These are phyloP conservation scores for Aphanocladium album DNA, from an alignment of 2,329 filamentous ascomycete genomes.

Conservation along the genomic window DNA sequence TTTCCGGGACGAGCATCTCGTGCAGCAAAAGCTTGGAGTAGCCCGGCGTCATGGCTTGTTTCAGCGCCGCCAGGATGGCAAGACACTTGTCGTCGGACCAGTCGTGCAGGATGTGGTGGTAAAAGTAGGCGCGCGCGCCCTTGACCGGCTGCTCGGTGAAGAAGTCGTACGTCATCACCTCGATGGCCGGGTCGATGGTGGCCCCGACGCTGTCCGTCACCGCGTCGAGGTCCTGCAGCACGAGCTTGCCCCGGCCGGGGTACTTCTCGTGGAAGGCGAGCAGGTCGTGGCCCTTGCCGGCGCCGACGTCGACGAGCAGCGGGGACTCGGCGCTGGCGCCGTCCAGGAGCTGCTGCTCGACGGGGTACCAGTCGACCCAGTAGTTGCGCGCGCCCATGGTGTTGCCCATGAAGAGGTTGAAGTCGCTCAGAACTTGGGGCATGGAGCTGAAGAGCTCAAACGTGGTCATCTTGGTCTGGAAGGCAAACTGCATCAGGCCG, in stretches of 20 bases:
- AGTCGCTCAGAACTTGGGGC: background rate
- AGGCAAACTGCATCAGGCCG: slow-evolving; percentile 2
- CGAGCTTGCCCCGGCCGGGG: slow-evolving; percentile 19
- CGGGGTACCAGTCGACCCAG: slow-evolving; percentile 17
- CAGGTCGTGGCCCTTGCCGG: slow-evolving; percentile 26
- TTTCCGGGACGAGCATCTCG: slow-evolving; percentile 21
- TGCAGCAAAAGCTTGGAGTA: slow-evolving; percentile 28
- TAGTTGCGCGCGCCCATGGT: background rate
- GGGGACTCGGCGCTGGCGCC: slow-evolving; percentile 16
- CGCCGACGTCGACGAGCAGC: slow-evolving; percentile 27
- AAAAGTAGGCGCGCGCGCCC: slow-evolving; percentile 20
- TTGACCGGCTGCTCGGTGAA: slow-evolving; percentile 27
- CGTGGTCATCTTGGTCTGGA: background rate
- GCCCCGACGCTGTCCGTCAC: slow-evolving; percentile 19
- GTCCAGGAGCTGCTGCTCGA: slow-evolving; percentile 22
- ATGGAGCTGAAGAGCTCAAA: slow-evolving; percentile 2
- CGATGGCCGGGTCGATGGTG: slow-evolving; percentile 19
- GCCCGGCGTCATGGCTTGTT: slow-evolving; percentile 20
- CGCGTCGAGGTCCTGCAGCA: slow-evolving; percentile 24
- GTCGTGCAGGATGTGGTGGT: slow-evolving; percentile 23
- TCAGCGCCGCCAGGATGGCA: slow-evolving; percentile 17
- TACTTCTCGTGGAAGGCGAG: slow-evolving; percentile 20
- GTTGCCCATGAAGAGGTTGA: slow-evolving; percentile 1
- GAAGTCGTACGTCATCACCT: slow-evolving; percentile 29
- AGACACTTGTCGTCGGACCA: slow-evolving; percentile 20